These are phyloP conservation scores for Colletotrichum cuscutae DNA, from an alignment of 2,329 filamentous ascomycete species.

Conservation along the genomic window DNA sequence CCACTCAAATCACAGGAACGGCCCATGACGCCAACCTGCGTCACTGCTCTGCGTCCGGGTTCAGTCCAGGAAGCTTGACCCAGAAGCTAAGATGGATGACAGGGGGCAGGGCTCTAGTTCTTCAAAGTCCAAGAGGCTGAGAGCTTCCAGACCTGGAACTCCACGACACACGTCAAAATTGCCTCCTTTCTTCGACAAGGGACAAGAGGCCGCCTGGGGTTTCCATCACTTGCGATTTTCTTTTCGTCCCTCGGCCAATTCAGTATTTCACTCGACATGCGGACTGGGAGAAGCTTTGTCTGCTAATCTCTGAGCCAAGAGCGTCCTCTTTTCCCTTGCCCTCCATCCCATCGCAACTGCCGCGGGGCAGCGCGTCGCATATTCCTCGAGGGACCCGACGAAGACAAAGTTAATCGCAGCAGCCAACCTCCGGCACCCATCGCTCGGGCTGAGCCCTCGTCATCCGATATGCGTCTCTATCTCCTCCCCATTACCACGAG, in stretches of 20 bases:
- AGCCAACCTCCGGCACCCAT: background rate
- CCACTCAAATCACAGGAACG: conserved; percentile 21
- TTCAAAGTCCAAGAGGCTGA: background rate
- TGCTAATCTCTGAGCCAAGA: conserved; percentile 8
- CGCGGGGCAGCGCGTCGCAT: conserved; percentile 12
- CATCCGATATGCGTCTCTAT: conserved; percentile 82
- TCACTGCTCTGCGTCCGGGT: conserved; percentile 18
- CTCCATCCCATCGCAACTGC: conserved; percentile 7
- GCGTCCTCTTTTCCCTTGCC: background rate
- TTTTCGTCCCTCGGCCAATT: conserved; percentile 6
- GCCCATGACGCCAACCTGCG: conserved; percentile 33
- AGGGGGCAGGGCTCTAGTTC: conserved; percentile 22
- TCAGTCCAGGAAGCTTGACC: conserved; percentile 34
- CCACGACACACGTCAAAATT: conserved; percentile 33
- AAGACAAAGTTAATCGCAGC: conserved; percentile 1
- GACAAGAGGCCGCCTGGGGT: conserved; percentile 29
- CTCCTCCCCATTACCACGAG: conserved; percentile 92
- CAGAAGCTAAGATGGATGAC: conserved; percentile 35
- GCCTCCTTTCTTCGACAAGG: conserved; percentile 23
- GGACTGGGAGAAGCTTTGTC: background rate
- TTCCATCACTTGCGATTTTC: conserved; percentile 3
- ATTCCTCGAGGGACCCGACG: conserved; percentile 1
- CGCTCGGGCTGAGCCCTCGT: background rate
- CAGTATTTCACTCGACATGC: conserved; percentile 10
- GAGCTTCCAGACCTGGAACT: conserved; percentile 30